Base-by-base conservation (phyloP, 148 eudicot species). In the Arbutus unedo region DNA sequence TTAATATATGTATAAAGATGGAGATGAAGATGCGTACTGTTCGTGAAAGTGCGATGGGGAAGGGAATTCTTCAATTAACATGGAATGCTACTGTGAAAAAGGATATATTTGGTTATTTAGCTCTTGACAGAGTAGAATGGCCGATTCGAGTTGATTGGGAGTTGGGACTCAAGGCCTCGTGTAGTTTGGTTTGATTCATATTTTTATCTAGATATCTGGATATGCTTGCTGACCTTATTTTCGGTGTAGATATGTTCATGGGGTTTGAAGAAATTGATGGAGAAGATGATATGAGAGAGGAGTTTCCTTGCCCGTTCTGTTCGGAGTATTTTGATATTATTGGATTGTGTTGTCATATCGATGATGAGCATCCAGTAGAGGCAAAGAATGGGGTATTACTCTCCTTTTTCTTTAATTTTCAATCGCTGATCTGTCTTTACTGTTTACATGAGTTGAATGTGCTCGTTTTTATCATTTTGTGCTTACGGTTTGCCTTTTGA, bases 281-380 rank as follows among this genome's bases (percentile, higher is more conserved):
- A 48, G 97, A 94, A 83, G 99, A 94, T 87, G 97, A 94, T 86
- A 89, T 93, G 78, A 90, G 91, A 84, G 97, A 94, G 91, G 99
- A 94, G 89, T 93, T 88, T 81, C 92, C 93, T 0, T 96, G 99
- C 88, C 98, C 97, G 1, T 96, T 93, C 85, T 96, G 98, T 85
- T 81, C 91, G 0, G 97, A 93, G 74, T 91, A 87, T 89, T 96
- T 88, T 48, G 99, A 96, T 73, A 96, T 96, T 50, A 90, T 96
- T 60, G 99, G 99, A 7, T 83, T 96, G 59, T 96, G 99, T 85
- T 92, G 97, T 85, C 99, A 96, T 87, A 93, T 96, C 45, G 98
- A 94, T 59, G 98, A 96, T 44, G 97, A 94, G 75, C 99, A 96
- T 83, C 98, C 97, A 74, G 85, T 83, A 73, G 99, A 94, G 88